These are phyloP conservation scores for Priceomyces castillae DNA, from an alignment of 805 yeast genomes.

Conservation along the genomic window DNA sequence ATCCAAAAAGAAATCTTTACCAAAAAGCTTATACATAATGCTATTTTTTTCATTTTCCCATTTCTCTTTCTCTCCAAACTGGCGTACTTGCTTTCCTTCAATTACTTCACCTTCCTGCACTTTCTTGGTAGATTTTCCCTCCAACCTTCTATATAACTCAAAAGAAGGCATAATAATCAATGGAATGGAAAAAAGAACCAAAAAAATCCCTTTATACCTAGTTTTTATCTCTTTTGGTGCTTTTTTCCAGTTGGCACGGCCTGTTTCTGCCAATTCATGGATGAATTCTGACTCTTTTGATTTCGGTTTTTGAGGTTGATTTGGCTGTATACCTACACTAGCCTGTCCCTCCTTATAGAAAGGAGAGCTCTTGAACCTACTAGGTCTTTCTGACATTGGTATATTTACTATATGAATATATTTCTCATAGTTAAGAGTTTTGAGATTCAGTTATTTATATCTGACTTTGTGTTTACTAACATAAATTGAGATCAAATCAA, in stretches of 20 bases:
- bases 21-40: constrained; percentile 37
- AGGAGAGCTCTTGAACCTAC: constrained; percentile 27
- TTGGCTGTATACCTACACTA: constrained; percentile 4
- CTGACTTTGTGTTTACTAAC: not conserved
- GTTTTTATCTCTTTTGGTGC: constrained; percentile 38
- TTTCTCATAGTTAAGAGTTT: not conserved
- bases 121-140: constrained; percentile 40
- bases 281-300: constrained; percentile 31
- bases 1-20: constrained; percentile 41
- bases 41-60: constrained; percentile 39
- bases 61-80: constrained; percentile 38
- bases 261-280: constrained; percentile 36
- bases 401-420: not conserved
- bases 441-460: not conserved
- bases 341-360: constrained; percentile 28
- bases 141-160: constrained; percentile 35
- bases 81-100: constrained; percentile 30
- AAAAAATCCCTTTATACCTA: constrained; percentile 36
- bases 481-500: not conserved
- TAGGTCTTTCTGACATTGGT: constrained; percentile 6
- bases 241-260: constrained; percentile 42
- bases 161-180: constrained; percentile 30
- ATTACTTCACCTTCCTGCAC: constrained; percentile 40
- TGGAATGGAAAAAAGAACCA: constrained; percentile 39
- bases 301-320: constrained; percentile 14